Evolutionary conservation across 495 filamentous ascomycete genomes (phyloP), one percentile per base, ranked within the genome.

Genomic region (Letharia lupina): DNA sequence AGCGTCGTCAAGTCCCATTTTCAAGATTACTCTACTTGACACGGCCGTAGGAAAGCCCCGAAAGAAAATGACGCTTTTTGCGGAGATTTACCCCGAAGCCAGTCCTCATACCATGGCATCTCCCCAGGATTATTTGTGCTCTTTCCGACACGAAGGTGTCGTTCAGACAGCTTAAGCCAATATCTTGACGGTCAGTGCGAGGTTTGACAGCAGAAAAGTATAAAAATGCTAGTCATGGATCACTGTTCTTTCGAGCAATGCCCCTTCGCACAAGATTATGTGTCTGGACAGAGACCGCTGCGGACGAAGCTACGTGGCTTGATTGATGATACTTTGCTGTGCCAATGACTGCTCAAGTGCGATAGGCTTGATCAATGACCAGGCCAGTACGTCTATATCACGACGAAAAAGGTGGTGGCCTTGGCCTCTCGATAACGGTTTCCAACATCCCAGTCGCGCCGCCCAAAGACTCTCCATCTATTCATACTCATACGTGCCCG

Each of bases 341-440:
- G 48, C n/a, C 72, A 80, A 80, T 42, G 93, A 93, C 72, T 87
- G 87, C 28, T 67, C 60, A 90, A 86, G 10, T 52, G n/a, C 10
- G 10, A 28, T 12, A 52, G 11, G n/a, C n/a, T 23, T 28, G 23
- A 52, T 52, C 20, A 48, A 59, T 84, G 83, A 31, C 83, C 90
- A n/a, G 85, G 90, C 91, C 0, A 84, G 88, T 70, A 87, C 90
- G 39, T 81, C 79, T 52, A 28, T 10, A 28, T 52, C 48, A 52
- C 11, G 82, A 92, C 15, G 83, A 86, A 13, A 78, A 77, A 1
- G 83, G 87, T 60, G 89, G 89, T 48, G 83, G 80, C 2, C 77
- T 82, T 2, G 88, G 86, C 0, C 87, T 88, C 4, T 86, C 80
- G n/a, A 93, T 93, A 63, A 92, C 89, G 87, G 93, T 93, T 72